Percentiles rank a stretch among this genome's conserved stretches.
Conservation (phyloP, 106 monocot genomes). For the Dendrobium nobile region DNA sequence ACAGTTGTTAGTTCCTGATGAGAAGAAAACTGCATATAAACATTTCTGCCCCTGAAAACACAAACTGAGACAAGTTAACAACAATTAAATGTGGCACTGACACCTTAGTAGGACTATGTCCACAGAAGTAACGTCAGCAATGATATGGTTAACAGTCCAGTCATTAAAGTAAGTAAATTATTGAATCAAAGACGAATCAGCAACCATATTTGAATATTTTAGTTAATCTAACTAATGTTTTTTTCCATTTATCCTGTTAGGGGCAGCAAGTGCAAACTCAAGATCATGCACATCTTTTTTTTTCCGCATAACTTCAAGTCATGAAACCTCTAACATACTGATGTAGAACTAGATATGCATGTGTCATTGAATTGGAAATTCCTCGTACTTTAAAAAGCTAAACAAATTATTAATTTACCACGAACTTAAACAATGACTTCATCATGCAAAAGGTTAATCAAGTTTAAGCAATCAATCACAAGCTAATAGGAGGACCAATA, state of each 20-base stretch:
- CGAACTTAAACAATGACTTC: too few relatives aligned
- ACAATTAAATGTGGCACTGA: not conserved
- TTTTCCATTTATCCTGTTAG: not conserved
- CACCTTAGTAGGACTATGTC: not conserved
- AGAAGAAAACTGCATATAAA: constrained; percentile 69
- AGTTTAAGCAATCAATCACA: too few relatives aligned
- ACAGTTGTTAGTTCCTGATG: constrained; percentile 67
- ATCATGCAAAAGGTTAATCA: too few relatives aligned
- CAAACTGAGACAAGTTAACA: constrained; percentile 1
- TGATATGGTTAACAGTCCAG: not conserved
- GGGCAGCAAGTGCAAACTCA: not conserved
- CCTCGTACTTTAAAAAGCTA: too few relatives aligned
- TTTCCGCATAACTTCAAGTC: too few relatives aligned
- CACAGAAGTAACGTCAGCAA: not conserved
- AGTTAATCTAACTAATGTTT: not conserved
- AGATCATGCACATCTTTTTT: too few relatives aligned
- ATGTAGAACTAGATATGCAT: too few relatives aligned
- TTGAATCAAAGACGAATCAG: not conserved
- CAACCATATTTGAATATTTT: not conserved
- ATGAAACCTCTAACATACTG: too few relatives aligned
- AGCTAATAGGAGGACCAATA: too few relatives aligned
- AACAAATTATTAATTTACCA: too few relatives aligned
- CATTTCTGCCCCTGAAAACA: constrained; percentile 61
- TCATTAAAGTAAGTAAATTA: not conserved
- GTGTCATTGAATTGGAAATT: too few relatives aligned